phyloP scores from a whole-genome alignment of 2,329 filamentous ascomycete species.

The Dactylellina cionopaga region DNA sequence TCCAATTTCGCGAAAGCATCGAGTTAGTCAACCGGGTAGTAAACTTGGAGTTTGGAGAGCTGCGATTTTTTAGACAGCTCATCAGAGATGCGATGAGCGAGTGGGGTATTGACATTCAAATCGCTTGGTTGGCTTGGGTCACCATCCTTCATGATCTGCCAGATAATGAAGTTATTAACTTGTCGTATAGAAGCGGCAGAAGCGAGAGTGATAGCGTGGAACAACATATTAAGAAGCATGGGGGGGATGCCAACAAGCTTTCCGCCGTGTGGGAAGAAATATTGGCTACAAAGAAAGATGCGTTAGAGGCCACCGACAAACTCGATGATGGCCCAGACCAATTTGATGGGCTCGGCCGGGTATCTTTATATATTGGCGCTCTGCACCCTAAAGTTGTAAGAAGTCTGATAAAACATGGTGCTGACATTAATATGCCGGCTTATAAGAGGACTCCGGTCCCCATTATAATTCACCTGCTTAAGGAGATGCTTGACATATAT shows the following conservation, averaged over 20 bases:
- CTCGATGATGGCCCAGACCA: background rate
- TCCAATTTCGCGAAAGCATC: background rate
- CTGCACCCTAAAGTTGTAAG: background rate
- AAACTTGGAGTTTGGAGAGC: too few species aligned
- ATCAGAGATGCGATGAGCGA: background rate
- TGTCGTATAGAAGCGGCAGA: too few species aligned
- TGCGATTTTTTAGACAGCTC: background rate
- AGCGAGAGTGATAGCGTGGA: background rate
- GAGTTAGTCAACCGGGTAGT: background rate
- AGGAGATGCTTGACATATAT: background rate
- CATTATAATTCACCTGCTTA: background rate
- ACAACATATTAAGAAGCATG: background rate
- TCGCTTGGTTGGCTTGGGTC: background rate
- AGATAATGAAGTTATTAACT: too few species aligned
- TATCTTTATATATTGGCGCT: background rate
- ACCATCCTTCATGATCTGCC: too few species aligned
- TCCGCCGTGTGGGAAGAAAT: background rate
- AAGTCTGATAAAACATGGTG: conserved; percentile 15
- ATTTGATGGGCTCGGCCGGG: background rate
- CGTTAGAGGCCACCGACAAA: background rate
- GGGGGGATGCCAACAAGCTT: background rate
- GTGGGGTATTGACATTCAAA: background rate
- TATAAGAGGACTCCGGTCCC: background rate
- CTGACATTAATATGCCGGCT: background rate
- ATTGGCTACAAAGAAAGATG: background rate